These are phyloP conservation scores for Alternaria triticimaculans DNA, from an alignment of 2,329 filamentous ascomycete genomes.

Conservation along the genomic window DNA sequence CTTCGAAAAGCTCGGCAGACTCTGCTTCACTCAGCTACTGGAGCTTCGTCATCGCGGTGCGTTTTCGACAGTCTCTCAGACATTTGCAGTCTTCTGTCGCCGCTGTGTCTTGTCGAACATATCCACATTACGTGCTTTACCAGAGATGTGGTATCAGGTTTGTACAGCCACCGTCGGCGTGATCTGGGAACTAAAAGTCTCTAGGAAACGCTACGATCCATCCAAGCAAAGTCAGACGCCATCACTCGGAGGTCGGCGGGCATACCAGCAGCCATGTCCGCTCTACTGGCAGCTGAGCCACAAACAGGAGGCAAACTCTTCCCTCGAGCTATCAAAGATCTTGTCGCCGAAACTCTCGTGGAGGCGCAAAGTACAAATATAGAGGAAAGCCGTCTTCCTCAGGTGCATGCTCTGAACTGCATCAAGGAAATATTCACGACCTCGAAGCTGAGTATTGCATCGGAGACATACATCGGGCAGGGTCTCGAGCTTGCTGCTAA, in stretches of 20 bases:
- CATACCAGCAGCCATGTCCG: constrained; percentile 84
- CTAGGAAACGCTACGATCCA: constrained; percentile 70
- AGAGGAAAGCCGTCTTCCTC: constrained; percentile 70
- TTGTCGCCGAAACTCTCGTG: constrained; percentile 65
- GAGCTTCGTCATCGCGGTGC: constrained; percentile 88
- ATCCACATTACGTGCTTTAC: constrained; percentile 54
- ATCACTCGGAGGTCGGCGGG: constrained; percentile 89
- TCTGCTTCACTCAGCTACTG: constrained; percentile 83
- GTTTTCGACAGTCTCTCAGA: constrained; percentile 90
- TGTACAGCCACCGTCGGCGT: background rate
- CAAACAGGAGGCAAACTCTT: constrained; percentile 65
- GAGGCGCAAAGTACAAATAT: constrained; percentile 63
- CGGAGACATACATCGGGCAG: constrained; percentile 75
- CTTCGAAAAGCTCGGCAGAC: constrained; percentile 70
- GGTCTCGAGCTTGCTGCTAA: constrained; percentile 80
- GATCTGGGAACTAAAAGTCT: constrained; percentile 1
- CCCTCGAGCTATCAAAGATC: constrained; percentile 66
- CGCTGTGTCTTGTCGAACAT: constrained; percentile 63
- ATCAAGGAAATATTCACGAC: constrained; percentile 91
- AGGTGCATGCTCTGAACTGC: constrained; percentile 95
- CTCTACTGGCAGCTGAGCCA: constrained; percentile 74
- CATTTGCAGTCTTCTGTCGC: constrained; percentile 82
- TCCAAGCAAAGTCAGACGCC: constrained; percentile 77
- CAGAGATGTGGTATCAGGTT: constrained; percentile 72
- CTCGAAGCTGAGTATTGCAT: constrained; percentile 73